These are phyloP conservation scores for Priceomyces haplophilus DNA, from an alignment of 805 yeast species.

Conservation along the genomic window DNA sequence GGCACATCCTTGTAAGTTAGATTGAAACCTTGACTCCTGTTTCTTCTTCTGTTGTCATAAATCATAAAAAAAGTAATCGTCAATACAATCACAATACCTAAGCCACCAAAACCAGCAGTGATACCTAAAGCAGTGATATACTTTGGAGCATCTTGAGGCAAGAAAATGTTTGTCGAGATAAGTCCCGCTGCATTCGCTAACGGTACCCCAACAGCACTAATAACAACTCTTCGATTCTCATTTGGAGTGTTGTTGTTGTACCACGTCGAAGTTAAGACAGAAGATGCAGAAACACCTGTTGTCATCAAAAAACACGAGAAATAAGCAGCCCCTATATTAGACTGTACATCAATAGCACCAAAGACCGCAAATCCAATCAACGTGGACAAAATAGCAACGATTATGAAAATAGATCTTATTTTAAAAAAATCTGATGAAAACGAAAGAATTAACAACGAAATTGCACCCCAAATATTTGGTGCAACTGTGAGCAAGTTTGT, in stretches of 20 bases:
- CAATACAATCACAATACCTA: constrained; percentile 24
- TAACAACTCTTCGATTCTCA: constrained; percentile 43
- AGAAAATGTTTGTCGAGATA: constrained; percentile 30
- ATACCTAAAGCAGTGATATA: constrained; percentile 30
- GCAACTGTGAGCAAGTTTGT: constrained; percentile 46
- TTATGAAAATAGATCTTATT: constrained; percentile 38
- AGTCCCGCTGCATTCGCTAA: constrained; percentile 32
- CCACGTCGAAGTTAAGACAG: constrained; percentile 51
- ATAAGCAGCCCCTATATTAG: constrained; percentile 40
- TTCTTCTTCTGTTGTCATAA: constrained; percentile 41
- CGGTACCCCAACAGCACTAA: constrained; percentile 44
- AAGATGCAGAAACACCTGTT: constrained; percentile 47
- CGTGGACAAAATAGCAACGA: constrained; percentile 36
- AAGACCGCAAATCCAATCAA: constrained; percentile 47
- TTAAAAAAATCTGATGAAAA: constrained; percentile 40
- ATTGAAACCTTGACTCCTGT: constrained; percentile 36
- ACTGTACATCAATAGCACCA: constrained; percentile 41
- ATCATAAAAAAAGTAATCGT: constrained; percentile 34
- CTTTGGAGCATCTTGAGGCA: constrained; percentile 31
- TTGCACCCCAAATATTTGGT: constrained; percentile 49
- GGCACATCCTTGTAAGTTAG: constrained; percentile 40
- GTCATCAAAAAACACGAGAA: constrained; percentile 47
- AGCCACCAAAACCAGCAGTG: constrained; percentile 30
- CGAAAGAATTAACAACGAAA: constrained; percentile 34
- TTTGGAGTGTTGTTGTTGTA: constrained; percentile 49